Conservation (phyloP, 345 rosid genomes). For the Populus simonii region DNA sequence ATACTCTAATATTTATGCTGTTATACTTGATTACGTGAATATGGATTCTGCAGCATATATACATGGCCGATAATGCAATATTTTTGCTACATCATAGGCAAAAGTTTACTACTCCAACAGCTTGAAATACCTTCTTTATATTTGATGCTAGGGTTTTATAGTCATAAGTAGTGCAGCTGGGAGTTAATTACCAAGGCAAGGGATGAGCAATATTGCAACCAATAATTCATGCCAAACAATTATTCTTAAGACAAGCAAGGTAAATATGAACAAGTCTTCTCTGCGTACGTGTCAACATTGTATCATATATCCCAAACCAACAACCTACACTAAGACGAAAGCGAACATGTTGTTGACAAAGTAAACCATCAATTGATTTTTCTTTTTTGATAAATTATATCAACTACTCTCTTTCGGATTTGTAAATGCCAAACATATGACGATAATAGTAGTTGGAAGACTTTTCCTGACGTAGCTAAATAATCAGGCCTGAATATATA, state of each 20-base stretch:
- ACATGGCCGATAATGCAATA: background rate
- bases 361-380: background rate
- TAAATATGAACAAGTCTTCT: background rate
- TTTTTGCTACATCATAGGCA: background rate
- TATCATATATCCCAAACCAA: background rate
- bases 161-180: background rate
- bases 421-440: slow-evolving; percentile 5
- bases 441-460: background rate
- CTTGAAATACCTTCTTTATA: background rate
- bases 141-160: background rate
- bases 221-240: background rate
- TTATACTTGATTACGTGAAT: background rate
- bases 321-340: background rate
- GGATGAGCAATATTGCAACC: background rate
- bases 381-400: background rate
- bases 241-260: background rate
- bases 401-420: background rate
- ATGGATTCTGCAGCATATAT: background rate
- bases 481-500: background rate
- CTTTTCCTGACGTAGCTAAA: background rate
- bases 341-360: background rate
- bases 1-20: background rate
- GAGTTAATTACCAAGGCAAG: background rate
- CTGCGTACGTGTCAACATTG: background rate
- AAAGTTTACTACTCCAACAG: background rate